Evolutionary conservation across 139 green algal genomes (phyloP).

Genomic region (Yamagishiella unicocca): DNA sequence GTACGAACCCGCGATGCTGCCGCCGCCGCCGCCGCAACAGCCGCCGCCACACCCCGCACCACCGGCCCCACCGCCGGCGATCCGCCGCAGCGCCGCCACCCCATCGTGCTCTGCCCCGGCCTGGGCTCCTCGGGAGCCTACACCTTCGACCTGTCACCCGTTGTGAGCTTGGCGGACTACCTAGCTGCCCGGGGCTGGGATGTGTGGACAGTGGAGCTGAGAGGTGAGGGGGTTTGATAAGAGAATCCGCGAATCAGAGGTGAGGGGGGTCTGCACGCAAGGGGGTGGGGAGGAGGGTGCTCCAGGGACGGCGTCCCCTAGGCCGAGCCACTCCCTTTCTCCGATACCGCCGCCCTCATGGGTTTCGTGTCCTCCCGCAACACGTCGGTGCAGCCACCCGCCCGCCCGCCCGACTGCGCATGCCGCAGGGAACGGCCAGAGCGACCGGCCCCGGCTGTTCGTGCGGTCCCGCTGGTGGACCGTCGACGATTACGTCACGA

Average conservation of each 20-base stretch:
- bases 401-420: conserved; percentile 15
- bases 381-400: too few relatives aligned
- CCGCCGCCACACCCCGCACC: not conserved
- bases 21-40: not conserved
- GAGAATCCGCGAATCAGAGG: too few relatives aligned
- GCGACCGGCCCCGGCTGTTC: conserved; percentile 57
- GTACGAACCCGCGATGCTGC: conserved; percentile 37
- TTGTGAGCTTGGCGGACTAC: conserved; percentile 59
- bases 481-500: conserved; percentile 59
- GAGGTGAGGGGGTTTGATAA: conserved; percentile 56
- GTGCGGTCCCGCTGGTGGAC: conserved; percentile 56
- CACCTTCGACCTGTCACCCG: conserved; percentile 65
- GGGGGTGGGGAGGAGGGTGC: too few relatives aligned
- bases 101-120: conserved; percentile 57
- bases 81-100: not conserved
- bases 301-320: too few relatives aligned
- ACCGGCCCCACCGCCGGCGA: not conserved
- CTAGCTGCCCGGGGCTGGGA: conserved; percentile 62
- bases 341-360: too few relatives aligned
- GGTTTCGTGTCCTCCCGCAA: too few relatives aligned
- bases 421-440: conserved; percentile 66
- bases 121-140: conserved; percentile 63
- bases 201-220: conserved; percentile 68
- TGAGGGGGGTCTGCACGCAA: too few relatives aligned
- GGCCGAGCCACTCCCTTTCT: too few relatives aligned